A percentile compares a stretch with the other conserved stretches of the same genome.
phyloP scores from a whole-genome alignment of 768 basidiomycete genomes.

The Leucocoprinus leucothites region DNA sequence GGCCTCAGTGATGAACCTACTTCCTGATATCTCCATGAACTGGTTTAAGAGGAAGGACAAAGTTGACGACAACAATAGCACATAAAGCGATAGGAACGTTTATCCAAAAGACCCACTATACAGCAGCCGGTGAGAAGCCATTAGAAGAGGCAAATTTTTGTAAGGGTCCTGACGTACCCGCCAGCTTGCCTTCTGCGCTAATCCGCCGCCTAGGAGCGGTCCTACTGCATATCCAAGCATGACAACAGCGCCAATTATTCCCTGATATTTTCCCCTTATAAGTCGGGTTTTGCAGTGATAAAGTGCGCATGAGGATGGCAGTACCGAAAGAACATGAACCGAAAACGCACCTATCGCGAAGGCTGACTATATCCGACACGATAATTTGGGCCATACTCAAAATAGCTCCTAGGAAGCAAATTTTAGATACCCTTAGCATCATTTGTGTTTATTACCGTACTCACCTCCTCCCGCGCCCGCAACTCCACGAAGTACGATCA shows the following conservation, averaged over 20 bases:
- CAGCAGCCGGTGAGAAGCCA: neutral
- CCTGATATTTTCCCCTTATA: constrained; percentile 70
- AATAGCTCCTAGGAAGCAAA: constrained; percentile 42
- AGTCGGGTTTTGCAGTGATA: neutral
- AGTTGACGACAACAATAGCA: constrained; percentile 52
- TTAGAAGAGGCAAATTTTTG: neutral
- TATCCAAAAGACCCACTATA: constrained; percentile 79
- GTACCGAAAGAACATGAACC: too few species aligned
- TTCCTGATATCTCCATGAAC: constrained; percentile 58
- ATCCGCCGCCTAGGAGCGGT: constrained; percentile 62
- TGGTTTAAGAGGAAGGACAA: constrained; percentile 64
- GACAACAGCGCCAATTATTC: constrained; percentile 59
- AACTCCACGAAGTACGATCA: constrained; percentile 68
- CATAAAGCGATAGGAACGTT: constrained; percentile 56
- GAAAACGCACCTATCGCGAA: constrained; percentile 53
- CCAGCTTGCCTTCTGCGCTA: constrained; percentile 64
- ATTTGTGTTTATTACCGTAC: constrained; percentile 3
- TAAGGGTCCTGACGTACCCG: constrained; percentile 35
- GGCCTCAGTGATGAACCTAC: constrained; percentile 22
- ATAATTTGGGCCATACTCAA: constrained; percentile 69
- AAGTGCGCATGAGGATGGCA: too few species aligned
- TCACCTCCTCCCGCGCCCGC: constrained; percentile 65
- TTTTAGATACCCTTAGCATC: neutral
- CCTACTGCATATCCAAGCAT: constrained; percentile 65
- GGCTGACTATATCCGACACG: constrained; percentile 67